Evolutionary conservation across 2,329 filamentous ascomycete species (phyloP).

Genomic region (Stachybotrys elegans): DNA sequence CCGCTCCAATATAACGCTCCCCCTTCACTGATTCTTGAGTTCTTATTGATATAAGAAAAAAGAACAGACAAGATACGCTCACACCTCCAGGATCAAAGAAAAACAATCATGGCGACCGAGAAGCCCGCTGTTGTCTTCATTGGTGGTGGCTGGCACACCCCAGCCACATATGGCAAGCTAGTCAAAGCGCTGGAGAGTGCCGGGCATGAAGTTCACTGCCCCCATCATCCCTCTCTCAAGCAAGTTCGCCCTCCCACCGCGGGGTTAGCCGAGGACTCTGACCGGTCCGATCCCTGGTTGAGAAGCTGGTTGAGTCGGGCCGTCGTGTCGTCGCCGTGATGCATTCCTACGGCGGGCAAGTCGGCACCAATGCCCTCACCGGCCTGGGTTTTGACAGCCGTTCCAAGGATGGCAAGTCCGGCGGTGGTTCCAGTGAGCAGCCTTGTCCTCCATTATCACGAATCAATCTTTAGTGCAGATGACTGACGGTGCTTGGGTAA

Average conservation of each 20-base stretch:
- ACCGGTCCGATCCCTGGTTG: neutral
- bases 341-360: constrained; percentile 4
- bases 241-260: neutral
- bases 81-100: too few relatives aligned
- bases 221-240: neutral
- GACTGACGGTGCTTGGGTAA: neutral
- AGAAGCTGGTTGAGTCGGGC: neutral
- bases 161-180: constrained; percentile 1
- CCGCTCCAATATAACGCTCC: neutral
- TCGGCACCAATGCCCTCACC: neutral
- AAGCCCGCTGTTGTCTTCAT: constrained; percentile 2
- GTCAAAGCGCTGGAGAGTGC: neutral
- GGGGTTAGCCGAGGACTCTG: neutral
- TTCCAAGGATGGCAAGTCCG: neutral
- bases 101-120: neutral
- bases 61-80: too few relatives aligned
- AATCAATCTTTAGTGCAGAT: neutral
- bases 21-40: neutral
- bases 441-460: neutral
- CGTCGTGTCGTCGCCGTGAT: neutral
- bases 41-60: too few relatives aligned
- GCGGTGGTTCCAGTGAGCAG: neutral
- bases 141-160: constrained; percentile 5
- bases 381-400: neutral
- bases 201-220: constrained; percentile 4